Base-by-base conservation (phyloP, 2,329 filamentous ascomycete species). In the Metarhizium guizhouense region DNA sequence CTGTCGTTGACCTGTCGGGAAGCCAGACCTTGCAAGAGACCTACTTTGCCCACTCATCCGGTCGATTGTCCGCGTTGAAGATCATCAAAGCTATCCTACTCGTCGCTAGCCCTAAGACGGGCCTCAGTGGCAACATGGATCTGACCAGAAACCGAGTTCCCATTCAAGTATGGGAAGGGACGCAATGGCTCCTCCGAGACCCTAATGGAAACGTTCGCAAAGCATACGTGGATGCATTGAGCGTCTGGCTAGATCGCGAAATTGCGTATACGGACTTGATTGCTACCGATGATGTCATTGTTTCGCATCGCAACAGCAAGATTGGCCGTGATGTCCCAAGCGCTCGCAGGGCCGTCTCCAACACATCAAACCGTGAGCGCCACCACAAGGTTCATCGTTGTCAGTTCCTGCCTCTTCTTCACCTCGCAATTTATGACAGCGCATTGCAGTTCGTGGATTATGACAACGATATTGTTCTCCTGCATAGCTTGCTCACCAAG, bases 111-210 rank as follows among this genome's bases (percentile, higher is more conserved):
- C 80, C 80, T 47, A 80, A 79, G 61, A 80, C 78, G 25, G 83
- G 79, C 61, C 74, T 79, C 57, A 77, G 74, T 61, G 80, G 79
- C 61, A 84, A 78, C 67, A 79, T 76, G 53, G 82, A 82, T 34
- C 80, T 94, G 53, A 83, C 84, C 6, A 82, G 91, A 59, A 89
- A 87, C 67, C 83, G 79, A 45, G 88, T 95, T 1, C 85, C 88
- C 0, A 78, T 95, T 8, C 82, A 88, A 54, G 87, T 92, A 0
- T 99, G 94, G 94, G 92, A 97, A 70, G 90, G 90, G n/a, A 96
- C 92, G 0, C 90, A 96, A 59, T 96, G 90, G 89, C 81, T 97
- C 48, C 74, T 97, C 20, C 85, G 88, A 42, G 93, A 96, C 64
- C 79, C 83, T 1, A 86, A 92, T 63, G 83, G 83, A 36, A 79